These are phyloP conservation scores for Polyporus tsugae DNA, from an alignment of 1,284 basidiomycete genomes.

Conservation along the genomic window DNA sequence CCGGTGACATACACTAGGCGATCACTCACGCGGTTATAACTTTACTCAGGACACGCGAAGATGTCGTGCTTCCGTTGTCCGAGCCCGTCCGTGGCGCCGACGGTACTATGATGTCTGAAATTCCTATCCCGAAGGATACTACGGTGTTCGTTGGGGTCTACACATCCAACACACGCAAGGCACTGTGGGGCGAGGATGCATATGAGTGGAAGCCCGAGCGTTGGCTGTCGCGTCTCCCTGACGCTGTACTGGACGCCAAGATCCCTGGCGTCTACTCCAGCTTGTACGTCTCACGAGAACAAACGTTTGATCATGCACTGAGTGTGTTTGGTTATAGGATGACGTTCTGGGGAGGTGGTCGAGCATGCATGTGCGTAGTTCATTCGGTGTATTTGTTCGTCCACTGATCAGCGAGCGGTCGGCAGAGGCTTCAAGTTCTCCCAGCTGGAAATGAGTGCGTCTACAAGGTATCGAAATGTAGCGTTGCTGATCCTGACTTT, in stretches of 20 bases:
- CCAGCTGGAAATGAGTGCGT: slow-evolving; percentile 34
- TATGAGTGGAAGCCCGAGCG: slow-evolving; percentile 31
- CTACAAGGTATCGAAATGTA: neutral
- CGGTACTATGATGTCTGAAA: slow-evolving; percentile 23
- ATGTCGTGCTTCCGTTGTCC: slow-evolving; percentile 26
- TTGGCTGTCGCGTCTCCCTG: slow-evolving; percentile 26
- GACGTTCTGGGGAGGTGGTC: slow-evolving; percentile 42
- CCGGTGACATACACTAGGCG: too few species aligned
- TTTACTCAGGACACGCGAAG: slow-evolving; percentile 22
- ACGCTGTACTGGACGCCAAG: slow-evolving; percentile 21
- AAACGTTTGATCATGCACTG: neutral
- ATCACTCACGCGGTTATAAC: neutral
- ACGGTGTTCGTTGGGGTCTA: slow-evolving; percentile 25
- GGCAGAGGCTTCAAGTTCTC: slow-evolving; percentile 34
- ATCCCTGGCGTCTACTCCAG: slow-evolving; percentile 28
- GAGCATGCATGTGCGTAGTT: slow-evolving; percentile 41
- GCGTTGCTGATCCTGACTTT: neutral
- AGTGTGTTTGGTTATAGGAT: neutral
- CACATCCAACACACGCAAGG: slow-evolving; percentile 24
- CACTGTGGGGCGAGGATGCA: slow-evolving; percentile 27
- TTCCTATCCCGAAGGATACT: slow-evolving; percentile 26
- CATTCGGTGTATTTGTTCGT: neutral
- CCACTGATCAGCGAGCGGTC: neutral
- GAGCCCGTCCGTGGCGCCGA: slow-evolving; percentile 25
- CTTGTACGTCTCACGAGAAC: slow-evolving; percentile 13